Evolutionary conservation across 805 yeast genomes (phyloP), one percentile per base, ranked within the genome.

Genomic region (Wickerhamiella domercqiae): DNA sequence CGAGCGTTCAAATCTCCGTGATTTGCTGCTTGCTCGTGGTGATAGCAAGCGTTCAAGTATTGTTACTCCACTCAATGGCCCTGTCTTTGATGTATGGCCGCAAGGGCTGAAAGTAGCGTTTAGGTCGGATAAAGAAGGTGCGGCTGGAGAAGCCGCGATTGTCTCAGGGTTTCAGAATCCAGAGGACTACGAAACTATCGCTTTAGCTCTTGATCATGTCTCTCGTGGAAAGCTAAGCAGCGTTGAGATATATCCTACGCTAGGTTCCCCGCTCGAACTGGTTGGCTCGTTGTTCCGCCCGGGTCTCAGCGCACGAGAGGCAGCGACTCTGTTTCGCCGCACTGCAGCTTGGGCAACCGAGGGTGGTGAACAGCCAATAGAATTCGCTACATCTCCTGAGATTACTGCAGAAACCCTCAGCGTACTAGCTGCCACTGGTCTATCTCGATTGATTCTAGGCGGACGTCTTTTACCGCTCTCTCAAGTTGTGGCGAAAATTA

Each of bases 1-100:
- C n/a, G 35, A 37, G n/a, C 30, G 15, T 3, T 36, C 40, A 2
- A 34, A 46, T 15, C 32, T 46, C n/a, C 42, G 50, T 4, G 47
- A 43, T 21, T 3, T 37, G 17, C 26, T 47, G 25, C 40, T 41
- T 25, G 21, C 32, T 7, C 30, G 39, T 2, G 50, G 50, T 5
- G 36, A 22, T 1, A 5, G 34, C 1, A 6, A 4, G 4, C 44
- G 50, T 18, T 29, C 29, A 30, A 29, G 34, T 2, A 15, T 41
- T 3, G 37, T 47, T 19, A 44, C 43, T 25, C 50, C 50, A 3
- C 4, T 35, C n/a, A 26, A 16, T 5, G 32, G 19, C 1, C 37
- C 30, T 14, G 28, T 28, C 17, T 37, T 21, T 26, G 15, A 21
- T 9, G 22, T 30, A 3, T 45, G 47, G 46, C 43, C 45, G 25